Percentiles rank a stretch among this genome's conserved stretches.
phyloP scores from a whole-genome alignment of 2,329 filamentous ascomycete genomes.

The Fusarium sacchari region DNA sequence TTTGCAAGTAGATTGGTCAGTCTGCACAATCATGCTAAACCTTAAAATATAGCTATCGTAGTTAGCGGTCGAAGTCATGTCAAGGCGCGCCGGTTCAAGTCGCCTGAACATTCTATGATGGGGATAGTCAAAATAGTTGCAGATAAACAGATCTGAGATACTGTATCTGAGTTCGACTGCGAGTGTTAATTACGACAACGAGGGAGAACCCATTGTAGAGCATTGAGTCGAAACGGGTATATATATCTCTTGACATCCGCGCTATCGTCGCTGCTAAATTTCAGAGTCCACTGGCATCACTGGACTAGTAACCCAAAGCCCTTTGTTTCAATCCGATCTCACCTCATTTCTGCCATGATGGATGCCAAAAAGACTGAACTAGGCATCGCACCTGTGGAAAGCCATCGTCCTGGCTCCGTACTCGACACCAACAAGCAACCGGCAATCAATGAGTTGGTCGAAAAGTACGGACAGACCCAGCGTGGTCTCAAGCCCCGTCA shows the following conservation, averaged over 20 bases:
- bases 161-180: background rate
- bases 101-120: background rate
- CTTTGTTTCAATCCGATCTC: background rate
- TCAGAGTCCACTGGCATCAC: background rate
- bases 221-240: background rate
- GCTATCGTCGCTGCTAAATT: background rate
- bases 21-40: background rate
- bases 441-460: background rate
- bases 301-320: background rate
- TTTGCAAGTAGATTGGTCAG: background rate
- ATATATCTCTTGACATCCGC: background rate
- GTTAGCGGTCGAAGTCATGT: no score
- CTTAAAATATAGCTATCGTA: background rate
- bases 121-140: background rate
- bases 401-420: background rate
- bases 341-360: background rate
- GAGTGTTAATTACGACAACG: background rate
- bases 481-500: constrained; percentile 51
- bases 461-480: constrained; percentile 45
- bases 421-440: background rate
- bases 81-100: no score
- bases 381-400: background rate
- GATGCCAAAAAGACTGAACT: background rate
- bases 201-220: background rate
- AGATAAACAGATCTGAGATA: background rate